Evolutionary conservation across 331 rosid species (phyloP), one percentile per base, ranked within the genome.

Genomic region (Cydonia oblonga): DNA sequence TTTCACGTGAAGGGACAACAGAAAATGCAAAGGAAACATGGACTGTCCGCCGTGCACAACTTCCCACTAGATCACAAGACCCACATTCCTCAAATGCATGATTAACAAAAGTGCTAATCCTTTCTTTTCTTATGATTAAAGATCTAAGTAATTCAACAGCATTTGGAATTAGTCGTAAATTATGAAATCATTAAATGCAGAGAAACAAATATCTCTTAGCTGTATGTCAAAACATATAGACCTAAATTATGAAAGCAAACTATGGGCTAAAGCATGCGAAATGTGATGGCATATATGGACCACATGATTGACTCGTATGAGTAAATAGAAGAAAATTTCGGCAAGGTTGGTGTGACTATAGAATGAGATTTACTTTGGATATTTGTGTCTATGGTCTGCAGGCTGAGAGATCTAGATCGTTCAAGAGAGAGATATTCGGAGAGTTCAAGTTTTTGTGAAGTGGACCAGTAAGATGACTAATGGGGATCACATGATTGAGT

Each of bases 1-100:
- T 49, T 49, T 6, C 85, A 80, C 86, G 82, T 73, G 88, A 71
- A 44, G 24, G 58, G 78, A 6, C 68, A 67, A 59, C 38, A 58
- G 20, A 76, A 76, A 76, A 82, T 38, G 70, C 58, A 64, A 38
- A 69, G 26, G 65, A 61, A 54, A 65, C 76, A 59, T 76, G 85
- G 68, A 30, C 68, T 9, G 68, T 32, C 40, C 6, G 7, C 24
- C 42, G 1, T 9, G 13, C 4, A 35, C 42, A 38, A 38, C 42
- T 38, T 38, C 42, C 42, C 42, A 38, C 13, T 9, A 35, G 42
- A 38, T 38, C 42, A 10, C 42, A 38, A 38, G 42, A 38, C 4
- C 42, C 42, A 38, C 42, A 9, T 38, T 9, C 42, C 1, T 38
- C 42, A 38, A 38, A 38, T 38, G 42, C 42, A 38, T 38, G 42